Percentiles rank a stretch among this genome's conserved stretches.
Evolutionary conservation across 2,329 filamentous ascomycete genomes (phyloP).

Genomic region (Verticillium longisporum): DNA sequence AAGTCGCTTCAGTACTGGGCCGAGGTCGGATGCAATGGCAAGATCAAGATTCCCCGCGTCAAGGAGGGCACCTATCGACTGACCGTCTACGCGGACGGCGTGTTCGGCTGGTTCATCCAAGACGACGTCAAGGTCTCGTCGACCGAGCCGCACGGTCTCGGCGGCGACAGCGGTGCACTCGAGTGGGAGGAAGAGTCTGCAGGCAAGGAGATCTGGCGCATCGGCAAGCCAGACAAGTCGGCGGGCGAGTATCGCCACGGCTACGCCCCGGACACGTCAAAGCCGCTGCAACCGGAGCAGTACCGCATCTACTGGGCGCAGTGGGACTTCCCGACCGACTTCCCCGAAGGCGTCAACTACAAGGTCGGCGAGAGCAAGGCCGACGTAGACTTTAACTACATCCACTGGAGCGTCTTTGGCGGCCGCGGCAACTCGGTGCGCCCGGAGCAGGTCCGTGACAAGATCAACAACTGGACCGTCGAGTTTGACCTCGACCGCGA

Average conservation of each 20-base stretch:
- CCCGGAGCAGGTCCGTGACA: conserved; percentile 32
- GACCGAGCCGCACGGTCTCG: neutral
- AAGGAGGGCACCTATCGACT: conserved; percentile 53
- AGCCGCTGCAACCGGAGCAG: conserved; percentile 46
- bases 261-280: conserved; percentile 36
- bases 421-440: too few species aligned
- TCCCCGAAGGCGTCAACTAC: conserved; percentile 51
- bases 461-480: conserved; percentile 55
- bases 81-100: conserved; percentile 53
- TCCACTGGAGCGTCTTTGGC: too few species aligned
- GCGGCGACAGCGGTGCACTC: conserved; percentile 18
- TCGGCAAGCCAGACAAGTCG: conserved; percentile 55
- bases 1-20: conserved; percentile 59
- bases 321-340: conserved; percentile 54
- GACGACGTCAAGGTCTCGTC: conserved; percentile 40
- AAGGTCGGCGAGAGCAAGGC: conserved; percentile 45
- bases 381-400: too few species aligned
- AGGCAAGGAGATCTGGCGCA: conserved; percentile 53
- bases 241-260: conserved; percentile 56
- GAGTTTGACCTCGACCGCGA: conserved; percentile 38
- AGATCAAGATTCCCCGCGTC: conserved; percentile 45
- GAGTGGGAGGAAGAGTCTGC: conserved; percentile 47
- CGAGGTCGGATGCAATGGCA: conserved; percentile 38
- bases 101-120: conserved; percentile 53
- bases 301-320: conserved; percentile 55